Evolutionary conservation across 176 grass and related monocot species (phyloP), one percentile per base, ranked within the genome.

Genomic region (Chloris gayana): DNA sequence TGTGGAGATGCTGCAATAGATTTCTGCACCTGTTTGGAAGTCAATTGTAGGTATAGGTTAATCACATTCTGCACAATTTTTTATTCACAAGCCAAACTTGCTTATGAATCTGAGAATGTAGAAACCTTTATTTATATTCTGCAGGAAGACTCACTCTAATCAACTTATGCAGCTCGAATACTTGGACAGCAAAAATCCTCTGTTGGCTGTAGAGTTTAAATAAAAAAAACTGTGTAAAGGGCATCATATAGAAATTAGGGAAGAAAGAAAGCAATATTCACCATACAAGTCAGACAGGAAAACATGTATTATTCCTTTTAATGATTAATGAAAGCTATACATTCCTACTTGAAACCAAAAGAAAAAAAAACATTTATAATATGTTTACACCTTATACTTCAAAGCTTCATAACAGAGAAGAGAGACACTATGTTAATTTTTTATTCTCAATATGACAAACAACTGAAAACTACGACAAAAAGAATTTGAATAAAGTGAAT

Each of bases 131-230:
- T 66, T 47, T 74, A 65, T 82, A 73, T 85, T 22, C 59, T 10
- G 37, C 15, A 51, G 49, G 17, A 24, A 47, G 39, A 91, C 96
- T 93, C 87, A 99, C 96, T 85, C 91, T 90, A 80, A 99, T 93
- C 77, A 99, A 73, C 56, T 87, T 93, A 92, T 99, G 96, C 56
- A 99, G 88, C 90, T 99, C 92, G 46, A 99, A 99, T 45, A 99
- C 88, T 91, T 99, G 96, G 69, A 93, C 82, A 75, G 90, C 86
- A 86, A 99, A 99, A 84, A 93, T 82, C 88, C 90, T 88, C 82
- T 99, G 96, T 80, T 99, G 96, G 72, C 96, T 99, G 88, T 63
- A 88, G 45, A 79, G 21, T 79, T 67, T 26, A 67, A 51, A 51
- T 4, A n/a, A 35, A 88, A 59, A 41, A 33, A 69, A 12, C n/a